phyloP scores from a whole-genome alignment of 345 rosid species.

The Zanthoxylum bungeanum region DNA sequence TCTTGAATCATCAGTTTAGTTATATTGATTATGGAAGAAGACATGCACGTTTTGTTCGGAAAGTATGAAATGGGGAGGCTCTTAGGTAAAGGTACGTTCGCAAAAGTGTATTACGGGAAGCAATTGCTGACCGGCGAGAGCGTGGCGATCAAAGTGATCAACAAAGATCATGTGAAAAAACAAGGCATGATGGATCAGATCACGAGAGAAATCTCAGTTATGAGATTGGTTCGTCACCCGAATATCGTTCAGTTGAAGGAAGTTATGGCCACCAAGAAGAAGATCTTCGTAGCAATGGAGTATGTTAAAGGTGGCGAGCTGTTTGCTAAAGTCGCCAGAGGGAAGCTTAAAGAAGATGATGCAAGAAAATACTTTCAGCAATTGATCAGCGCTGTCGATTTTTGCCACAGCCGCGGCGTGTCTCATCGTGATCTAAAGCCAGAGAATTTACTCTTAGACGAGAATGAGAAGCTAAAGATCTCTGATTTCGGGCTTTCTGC shows the following conservation, averaged over 20 bases:
- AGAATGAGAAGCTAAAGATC: conserved; percentile 57
- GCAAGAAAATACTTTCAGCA: conserved; percentile 73
- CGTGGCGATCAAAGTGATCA: conserved; percentile 69
- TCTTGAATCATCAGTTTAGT: too few relatives aligned
- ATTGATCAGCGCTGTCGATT: conserved; percentile 65
- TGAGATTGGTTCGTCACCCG: conserved; percentile 75
- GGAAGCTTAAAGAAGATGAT: conserved; percentile 58
- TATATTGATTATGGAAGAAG: conserved; percentile 28
- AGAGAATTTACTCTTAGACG: conserved; percentile 73
- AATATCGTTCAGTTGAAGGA: conserved; percentile 71
- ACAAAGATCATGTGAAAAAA: conserved; percentile 47
- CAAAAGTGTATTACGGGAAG: conserved; percentile 68
- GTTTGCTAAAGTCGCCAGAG: conserved; percentile 55
- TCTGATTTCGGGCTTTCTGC: conserved; percentile 87
- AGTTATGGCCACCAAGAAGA: conserved; percentile 68
- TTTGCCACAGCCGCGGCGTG: conserved; percentile 83
- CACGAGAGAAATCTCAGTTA: conserved; percentile 69
- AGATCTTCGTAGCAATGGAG: conserved; percentile 76
- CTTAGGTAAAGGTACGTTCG: conserved; percentile 79
- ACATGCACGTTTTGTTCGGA: conserved; percentile 40
- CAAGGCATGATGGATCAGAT: conserved; percentile 75
- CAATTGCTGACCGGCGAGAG: conserved; percentile 42
- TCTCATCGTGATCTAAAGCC: conserved; percentile 88
- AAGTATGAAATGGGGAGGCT: conserved; percentile 64
- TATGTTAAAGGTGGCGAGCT: conserved; percentile 78